Evolutionary conservation across 1,139 yeast species (phyloP).

Genomic region (Sugiyamaella grinbergsii): DNA sequence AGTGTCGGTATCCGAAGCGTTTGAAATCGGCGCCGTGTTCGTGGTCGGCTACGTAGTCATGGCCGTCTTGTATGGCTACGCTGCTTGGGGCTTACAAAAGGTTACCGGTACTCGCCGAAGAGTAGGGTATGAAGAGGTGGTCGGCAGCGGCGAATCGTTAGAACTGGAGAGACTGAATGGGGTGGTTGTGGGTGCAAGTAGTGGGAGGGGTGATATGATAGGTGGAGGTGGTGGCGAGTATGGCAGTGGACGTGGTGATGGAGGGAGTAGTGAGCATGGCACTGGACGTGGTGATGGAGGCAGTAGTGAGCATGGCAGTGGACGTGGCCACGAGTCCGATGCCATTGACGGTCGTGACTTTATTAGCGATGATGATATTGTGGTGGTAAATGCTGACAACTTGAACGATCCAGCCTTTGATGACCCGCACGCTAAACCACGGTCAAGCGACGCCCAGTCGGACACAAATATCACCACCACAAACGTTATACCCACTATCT

Average conservation of each 20-base stretch:
- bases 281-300: background rate
- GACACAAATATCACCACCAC: too few species aligned
- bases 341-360: too few species aligned
- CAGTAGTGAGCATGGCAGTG: too few species aligned
- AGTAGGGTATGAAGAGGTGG: conserved; percentile 26
- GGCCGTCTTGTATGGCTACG: conserved; percentile 53
- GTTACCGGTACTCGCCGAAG: conserved; percentile 42
- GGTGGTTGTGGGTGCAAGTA: conserved; percentile 15
- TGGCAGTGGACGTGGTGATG: background rate
- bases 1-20: conserved; percentile 66
- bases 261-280: too few species aligned
- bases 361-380: too few species aligned
- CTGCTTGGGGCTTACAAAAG: conserved; percentile 48
- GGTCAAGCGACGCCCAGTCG: too few species aligned
- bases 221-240: background rate
- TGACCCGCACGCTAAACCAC: too few species aligned
- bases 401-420: too few species aligned
- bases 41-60: conserved; percentile 61
- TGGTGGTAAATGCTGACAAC: too few species aligned
- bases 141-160: background rate
- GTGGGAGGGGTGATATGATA: background rate
- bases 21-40: conserved; percentile 74
- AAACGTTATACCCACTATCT: too few species aligned
- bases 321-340: too few species aligned
- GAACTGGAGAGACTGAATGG: background rate